phyloP scores from a whole-genome alignment of 129 eudicot genomes.

The Centaurea solstitialis region DNA sequence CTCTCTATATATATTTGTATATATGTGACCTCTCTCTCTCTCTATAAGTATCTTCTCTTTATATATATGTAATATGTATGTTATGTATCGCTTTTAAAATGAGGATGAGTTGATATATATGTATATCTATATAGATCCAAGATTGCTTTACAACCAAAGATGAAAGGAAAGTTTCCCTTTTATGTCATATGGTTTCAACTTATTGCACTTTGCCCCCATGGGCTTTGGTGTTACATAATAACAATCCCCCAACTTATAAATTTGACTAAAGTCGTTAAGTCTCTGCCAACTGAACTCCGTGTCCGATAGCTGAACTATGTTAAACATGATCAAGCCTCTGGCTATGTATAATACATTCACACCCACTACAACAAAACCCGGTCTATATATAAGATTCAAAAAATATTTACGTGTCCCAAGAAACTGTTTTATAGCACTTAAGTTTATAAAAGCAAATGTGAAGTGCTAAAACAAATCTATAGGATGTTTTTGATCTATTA shows the following conservation, averaged over 20 bases:
- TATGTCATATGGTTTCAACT: not conserved
- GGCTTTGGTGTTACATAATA: not conserved
- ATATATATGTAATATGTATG: not conserved
- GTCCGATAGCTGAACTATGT: too few relatives aligned
- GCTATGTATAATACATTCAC: too few relatives aligned
- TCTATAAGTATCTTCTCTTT: not conserved
- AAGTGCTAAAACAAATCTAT: too few relatives aligned
- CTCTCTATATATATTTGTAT: not conserved
- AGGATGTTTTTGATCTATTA: too few relatives aligned
- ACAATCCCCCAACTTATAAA: not conserved
- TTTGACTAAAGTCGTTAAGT: not conserved
- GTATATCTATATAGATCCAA: conserved; percentile 18
- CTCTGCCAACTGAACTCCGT: too few relatives aligned
- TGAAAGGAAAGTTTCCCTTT: conserved; percentile 10
- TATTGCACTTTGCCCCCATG: conserved; percentile 5
- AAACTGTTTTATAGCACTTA: not conserved
- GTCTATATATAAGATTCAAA: not conserved
- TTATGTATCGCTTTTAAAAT: not conserved
- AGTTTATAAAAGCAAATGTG: too few relatives aligned
- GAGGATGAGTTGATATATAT: conserved; percentile 11
- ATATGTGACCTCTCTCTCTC: not conserved
- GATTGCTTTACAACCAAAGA: conserved; percentile 27
- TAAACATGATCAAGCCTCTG: not conserved
- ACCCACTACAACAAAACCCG: too few relatives aligned
- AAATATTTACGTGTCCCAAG: too few relatives aligned